Percentiles rank a stretch among this genome's conserved stretches.
Conservation (phyloP, 306 rosid species). For the Fragaria ananassa region DNA sequence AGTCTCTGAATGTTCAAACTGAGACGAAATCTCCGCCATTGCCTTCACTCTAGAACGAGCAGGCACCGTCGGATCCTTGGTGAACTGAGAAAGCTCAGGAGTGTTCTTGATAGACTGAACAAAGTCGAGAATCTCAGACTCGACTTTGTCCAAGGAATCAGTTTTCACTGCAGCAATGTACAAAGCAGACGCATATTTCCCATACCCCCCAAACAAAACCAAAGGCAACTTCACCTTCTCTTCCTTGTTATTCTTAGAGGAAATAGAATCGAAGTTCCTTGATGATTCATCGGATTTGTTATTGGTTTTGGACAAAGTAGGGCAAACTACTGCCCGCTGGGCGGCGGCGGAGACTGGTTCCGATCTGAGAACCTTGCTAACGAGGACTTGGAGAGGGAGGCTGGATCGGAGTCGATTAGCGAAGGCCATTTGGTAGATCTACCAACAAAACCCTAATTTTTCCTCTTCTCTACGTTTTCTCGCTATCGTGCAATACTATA, state of each 20-base stretch:
- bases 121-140: constrained; percentile 59
- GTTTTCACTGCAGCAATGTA: constrained; percentile 69
- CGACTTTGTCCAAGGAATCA: constrained; percentile 67
- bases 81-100: constrained; percentile 47
- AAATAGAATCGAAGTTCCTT: constrained; percentile 45
- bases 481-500: not conserved
- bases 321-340: constrained; percentile 36
- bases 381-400: constrained; percentile 32
- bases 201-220: constrained; percentile 82
- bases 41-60: constrained; percentile 50
- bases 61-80: constrained; percentile 59
- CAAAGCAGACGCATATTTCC: constrained; percentile 91
- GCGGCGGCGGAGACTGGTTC: constrained; percentile 31
- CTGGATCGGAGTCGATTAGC: constrained; percentile 59
- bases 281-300: constrained; percentile 50
- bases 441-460: constrained; percentile 47
- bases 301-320: constrained; percentile 21
- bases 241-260: constrained; percentile 48
- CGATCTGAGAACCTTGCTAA: constrained; percentile 40
- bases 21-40: constrained; percentile 40
- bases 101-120: constrained; percentile 56
- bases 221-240: constrained; percentile 60
- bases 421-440: constrained; percentile 43
- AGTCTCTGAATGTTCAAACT: constrained; percentile 67
- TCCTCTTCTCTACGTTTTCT: constrained; percentile 8